Evolutionary conservation across 2,329 filamentous ascomycete species (phyloP).

Genomic region (Aspergillus piperis): DNA sequence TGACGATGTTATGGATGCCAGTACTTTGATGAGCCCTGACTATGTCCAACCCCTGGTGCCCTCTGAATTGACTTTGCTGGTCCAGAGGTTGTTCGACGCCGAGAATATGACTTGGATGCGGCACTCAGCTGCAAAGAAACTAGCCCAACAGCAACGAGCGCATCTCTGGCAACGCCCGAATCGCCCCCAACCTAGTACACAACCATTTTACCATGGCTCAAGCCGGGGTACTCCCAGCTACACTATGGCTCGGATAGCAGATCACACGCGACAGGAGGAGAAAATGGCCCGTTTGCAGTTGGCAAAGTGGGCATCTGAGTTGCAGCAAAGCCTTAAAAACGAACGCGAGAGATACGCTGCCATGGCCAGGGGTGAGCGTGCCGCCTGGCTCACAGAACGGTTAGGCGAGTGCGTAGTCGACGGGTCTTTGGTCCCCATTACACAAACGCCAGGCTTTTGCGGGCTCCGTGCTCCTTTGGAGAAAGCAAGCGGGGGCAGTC

Average conservation of each 20-base stretch:
- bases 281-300: slow-evolving; percentile 68
- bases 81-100: slow-evolving; percentile 73
- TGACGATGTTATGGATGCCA: slow-evolving; percentile 85
- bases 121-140: slow-evolving; percentile 79
- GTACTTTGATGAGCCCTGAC: slow-evolving; percentile 86
- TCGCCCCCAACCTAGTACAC: slow-evolving; percentile 20
- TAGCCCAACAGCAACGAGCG: slow-evolving; percentile 66
- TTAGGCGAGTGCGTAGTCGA: slow-evolving; percentile 68
- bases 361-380: slow-evolving; percentile 63
- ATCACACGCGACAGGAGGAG: slow-evolving; percentile 62
- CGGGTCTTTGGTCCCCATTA: slow-evolving; percentile 60
- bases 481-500: slow-evolving; percentile 22
- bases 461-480: slow-evolving; percentile 28
- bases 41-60: slow-evolving; percentile 78
- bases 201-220: slow-evolving; percentile 30
- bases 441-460: slow-evolving; percentile 37
- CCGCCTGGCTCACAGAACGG: slow-evolving; percentile 67
- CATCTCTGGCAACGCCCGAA: slow-evolving; percentile 13
- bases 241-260: slow-evolving; percentile 62
- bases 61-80: slow-evolving; percentile 71
- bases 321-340: slow-evolving; percentile 73
- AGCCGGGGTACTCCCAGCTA: slow-evolving; percentile 49
- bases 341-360: slow-evolving; percentile 71
- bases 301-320: slow-evolving; percentile 78
- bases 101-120: slow-evolving; percentile 80